Evolutionary conservation across 176 grass and related monocot genomes (phyloP), one percentile per base, ranked within the genome.

Genomic region (Otatea glauca): DNA sequence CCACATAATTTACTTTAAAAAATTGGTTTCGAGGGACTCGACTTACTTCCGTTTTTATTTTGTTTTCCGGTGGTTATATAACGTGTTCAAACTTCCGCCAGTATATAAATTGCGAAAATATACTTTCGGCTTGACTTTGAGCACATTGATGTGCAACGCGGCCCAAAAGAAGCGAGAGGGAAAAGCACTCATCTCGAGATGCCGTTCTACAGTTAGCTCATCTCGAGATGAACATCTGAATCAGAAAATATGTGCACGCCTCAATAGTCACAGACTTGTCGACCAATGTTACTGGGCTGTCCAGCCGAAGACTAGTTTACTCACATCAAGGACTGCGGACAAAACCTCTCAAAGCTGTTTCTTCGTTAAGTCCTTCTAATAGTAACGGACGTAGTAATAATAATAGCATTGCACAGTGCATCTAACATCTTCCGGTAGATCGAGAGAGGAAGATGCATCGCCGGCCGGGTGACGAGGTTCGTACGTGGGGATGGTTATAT

Each of bases 261-360:
- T n/a, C n/a, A n/a, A n/a, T n/a, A n/a, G n/a, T n/a, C n/a, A n/a
- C n/a, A n/a, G n/a, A n/a, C n/a, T n/a, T n/a, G n/a, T n/a, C n/a
- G n/a, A n/a, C n/a, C n/a, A 20, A 78, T 78, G 75, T 32, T 32
- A 78, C 23, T 11, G 3, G 18, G 76, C 41, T 32, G 59, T 78
- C 76, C 64, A 64, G 21, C 56, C 18, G 41, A 17, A 3, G 45
- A 48, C 11, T 48, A 48, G 45, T 48, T 14, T 48, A 48, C 45
- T 48, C 43, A 44, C 43, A 43, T 17, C 29, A 29, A 29, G 29
- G 29, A 29, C 29, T 29, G 44, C 10, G 44, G 44, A 47, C 9
- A 12, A 49, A 49, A 49, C 47, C 47, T 49, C 47, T 15, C 12
- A 49, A 49, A 49, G 47, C 47, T 15, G 3, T 49, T 47, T 47